phyloP scores from a whole-genome alignment of 2,329 filamentous ascomycete genomes.

The Bisporella sp. region DNA sequence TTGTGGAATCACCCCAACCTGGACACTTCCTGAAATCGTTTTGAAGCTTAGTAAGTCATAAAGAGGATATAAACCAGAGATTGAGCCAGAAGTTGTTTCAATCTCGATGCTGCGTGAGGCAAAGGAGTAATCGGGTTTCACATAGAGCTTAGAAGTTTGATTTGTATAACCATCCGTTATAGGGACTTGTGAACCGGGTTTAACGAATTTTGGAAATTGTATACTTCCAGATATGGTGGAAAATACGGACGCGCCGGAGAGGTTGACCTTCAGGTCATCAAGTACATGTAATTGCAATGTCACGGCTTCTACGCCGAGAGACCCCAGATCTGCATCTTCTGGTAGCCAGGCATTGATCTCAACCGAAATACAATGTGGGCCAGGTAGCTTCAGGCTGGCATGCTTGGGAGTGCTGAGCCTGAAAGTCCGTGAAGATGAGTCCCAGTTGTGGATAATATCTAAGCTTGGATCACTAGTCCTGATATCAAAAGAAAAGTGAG shows the following conservation, averaged over 20 bases:
- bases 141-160: constrained; percentile 6
- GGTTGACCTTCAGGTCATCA: constrained; percentile 20
- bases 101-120: constrained; percentile 19
- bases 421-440: constrained; percentile 14
- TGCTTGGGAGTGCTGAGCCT: constrained; percentile 20
- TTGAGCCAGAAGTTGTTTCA: constrained; percentile 20
- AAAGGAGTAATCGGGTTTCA: not conserved
- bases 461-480: constrained; percentile 19
- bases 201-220: constrained; percentile 10
- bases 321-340: constrained; percentile 17
- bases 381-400: constrained; percentile 5
- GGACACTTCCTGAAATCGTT: constrained; percentile 20
- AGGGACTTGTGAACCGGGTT: not conserved
- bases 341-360: constrained; percentile 26
- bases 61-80: constrained; percentile 23
- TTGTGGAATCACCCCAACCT: constrained; percentile 15
- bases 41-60: constrained; percentile 19
- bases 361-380: constrained; percentile 21
- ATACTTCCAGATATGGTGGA: constrained; percentile 17
- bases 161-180: not conserved
- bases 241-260: constrained; percentile 14
- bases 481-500: constrained; percentile 18
- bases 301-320: constrained; percentile 15
- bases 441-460: constrained; percentile 13
- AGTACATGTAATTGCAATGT: constrained; percentile 17